Evolutionary conservation across 768 basidiomycete species (phyloP).

Genomic region (Pleurotus cornucopiae): DNA sequence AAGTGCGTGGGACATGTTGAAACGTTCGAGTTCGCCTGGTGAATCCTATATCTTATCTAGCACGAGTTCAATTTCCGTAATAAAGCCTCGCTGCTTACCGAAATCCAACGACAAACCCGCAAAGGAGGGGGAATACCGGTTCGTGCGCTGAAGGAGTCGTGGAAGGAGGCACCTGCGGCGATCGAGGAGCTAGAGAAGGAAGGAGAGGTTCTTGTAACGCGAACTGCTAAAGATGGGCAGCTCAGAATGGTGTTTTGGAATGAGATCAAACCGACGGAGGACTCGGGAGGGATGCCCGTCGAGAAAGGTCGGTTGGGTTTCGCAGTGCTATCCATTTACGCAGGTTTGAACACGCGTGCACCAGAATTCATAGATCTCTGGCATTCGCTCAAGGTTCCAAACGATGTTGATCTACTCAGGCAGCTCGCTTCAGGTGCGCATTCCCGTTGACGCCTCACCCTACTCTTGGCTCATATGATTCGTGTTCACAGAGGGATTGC

Average conservation of each 20-base stretch:
- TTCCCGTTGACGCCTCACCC: not conserved
- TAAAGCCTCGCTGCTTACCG: conserved; percentile 77
- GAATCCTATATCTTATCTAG: conserved; percentile 31
- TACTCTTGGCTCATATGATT: conserved; percentile 1
- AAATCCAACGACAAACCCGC: conserved; percentile 81
- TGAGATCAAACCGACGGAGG: conserved; percentile 75
- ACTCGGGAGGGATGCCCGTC: conserved; percentile 63
- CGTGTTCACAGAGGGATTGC: conserved; percentile 61
- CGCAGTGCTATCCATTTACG: not conserved
- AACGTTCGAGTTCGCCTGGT: not conserved
- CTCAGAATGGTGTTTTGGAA: conserved; percentile 88
- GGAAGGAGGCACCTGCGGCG: conserved; percentile 81
- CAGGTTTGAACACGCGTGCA: not conserved
- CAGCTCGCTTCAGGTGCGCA: conserved; percentile 68
- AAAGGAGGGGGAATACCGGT: conserved; percentile 85
- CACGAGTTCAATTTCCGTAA: conserved; percentile 84
- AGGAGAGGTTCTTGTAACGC: conserved; percentile 84
- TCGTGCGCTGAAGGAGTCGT: conserved; percentile 81
- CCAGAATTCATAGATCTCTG: conserved; percentile 86
- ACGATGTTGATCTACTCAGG: conserved; percentile 77
- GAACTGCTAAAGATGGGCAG: conserved; percentile 79
- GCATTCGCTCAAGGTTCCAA: conserved; percentile 81
- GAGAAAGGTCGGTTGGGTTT: conserved; percentile 62
- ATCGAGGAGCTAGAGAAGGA: conserved; percentile 89
- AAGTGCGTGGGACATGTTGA: conserved; percentile 39